phyloP scores from a whole-genome alignment of 345 rosid genomes.

The Arabidopsis arenosa region DNA sequence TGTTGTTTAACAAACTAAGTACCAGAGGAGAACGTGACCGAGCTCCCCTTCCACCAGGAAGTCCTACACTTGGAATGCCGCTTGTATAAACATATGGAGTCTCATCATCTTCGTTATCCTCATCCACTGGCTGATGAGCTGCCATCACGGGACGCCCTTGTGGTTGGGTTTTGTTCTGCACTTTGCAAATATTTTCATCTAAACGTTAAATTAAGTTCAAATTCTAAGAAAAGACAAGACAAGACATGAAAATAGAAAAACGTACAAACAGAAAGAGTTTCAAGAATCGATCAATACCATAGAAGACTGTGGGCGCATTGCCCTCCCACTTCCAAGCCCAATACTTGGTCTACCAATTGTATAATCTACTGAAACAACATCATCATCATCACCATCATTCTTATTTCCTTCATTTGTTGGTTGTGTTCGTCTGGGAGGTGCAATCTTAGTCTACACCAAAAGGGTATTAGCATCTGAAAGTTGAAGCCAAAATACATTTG shows the following conservation, averaged over 20 bases:
- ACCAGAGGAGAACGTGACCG: conserved; percentile 54
- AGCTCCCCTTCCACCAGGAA: conserved; percentile 50
- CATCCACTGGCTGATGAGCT: conserved; percentile 38
- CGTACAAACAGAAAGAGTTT: conserved; percentile 6
- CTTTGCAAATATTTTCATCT: conserved; percentile 7
- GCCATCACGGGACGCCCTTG: conserved; percentile 41
- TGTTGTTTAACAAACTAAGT: neutral
- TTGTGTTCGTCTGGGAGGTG: conserved; percentile 47
- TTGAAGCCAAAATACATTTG: neutral
- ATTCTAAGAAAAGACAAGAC: neutral
- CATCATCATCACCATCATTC: conserved; percentile 51
- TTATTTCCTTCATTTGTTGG: conserved; percentile 47
- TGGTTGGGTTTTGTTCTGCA: conserved; percentile 46
- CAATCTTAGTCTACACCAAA: conserved; percentile 50
- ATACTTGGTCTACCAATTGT: conserved; percentile 51
- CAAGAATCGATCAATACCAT: conserved; percentile 43
- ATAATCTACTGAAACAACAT: conserved; percentile 45
- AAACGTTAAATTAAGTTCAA: conserved; percentile 6
- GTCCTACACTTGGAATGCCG: conserved; percentile 52
- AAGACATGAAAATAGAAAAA: neutral
- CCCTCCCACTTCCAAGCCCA: conserved; percentile 60
- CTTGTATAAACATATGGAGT: conserved; percentile 38
- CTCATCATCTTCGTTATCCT: conserved; percentile 50
- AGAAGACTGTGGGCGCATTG: conserved; percentile 50
- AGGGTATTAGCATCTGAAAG: neutral